Evolutionary conservation across 148 eudicot species (phyloP).

Genomic region (Suaeda aralocaspica): DNA sequence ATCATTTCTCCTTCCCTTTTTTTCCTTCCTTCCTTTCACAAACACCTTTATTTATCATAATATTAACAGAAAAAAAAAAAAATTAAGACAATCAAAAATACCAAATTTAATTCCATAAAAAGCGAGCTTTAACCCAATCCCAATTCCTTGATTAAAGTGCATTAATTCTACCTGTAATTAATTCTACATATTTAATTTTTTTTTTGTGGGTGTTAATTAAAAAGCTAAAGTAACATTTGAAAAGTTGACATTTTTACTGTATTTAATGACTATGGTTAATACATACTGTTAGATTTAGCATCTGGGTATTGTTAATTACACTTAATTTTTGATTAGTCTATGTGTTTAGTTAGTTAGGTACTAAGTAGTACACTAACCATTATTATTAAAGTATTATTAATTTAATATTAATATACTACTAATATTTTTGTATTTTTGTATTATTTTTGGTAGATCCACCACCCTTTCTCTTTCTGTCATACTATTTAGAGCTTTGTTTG

Average conservation of each 20-base stretch:
- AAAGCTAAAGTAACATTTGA: background rate
- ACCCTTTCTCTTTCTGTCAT: background rate
- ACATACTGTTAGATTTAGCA: slow-evolving; percentile 2
- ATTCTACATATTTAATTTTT: background rate
- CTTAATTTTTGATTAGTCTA: slow-evolving; percentile 9
- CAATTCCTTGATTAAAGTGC: slow-evolving; percentile 11
- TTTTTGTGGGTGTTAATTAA: background rate
- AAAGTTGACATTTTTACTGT: too few species aligned
- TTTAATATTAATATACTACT: background rate
- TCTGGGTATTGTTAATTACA: slow-evolving; percentile 13
- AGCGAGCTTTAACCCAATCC: slow-evolving; percentile 18
- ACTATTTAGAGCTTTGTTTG: background rate
- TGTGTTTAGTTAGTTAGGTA: slow-evolving; percentile 3
- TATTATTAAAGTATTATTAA: background rate
- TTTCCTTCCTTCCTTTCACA: too few species aligned
- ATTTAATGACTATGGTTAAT: background rate
- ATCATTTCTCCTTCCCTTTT: background rate
- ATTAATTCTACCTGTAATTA: background rate
- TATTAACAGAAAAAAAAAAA: too few species aligned
- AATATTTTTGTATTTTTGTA: background rate
- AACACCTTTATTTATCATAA: too few species aligned
- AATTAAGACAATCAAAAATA: background rate
- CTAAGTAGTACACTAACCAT: too few species aligned
- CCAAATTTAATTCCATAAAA: background rate
- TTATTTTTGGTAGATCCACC: slow-evolving; percentile 22